Conservation (phyloP, 164 flowering plant genomes). For the Chimonanthus praecox region DNA sequence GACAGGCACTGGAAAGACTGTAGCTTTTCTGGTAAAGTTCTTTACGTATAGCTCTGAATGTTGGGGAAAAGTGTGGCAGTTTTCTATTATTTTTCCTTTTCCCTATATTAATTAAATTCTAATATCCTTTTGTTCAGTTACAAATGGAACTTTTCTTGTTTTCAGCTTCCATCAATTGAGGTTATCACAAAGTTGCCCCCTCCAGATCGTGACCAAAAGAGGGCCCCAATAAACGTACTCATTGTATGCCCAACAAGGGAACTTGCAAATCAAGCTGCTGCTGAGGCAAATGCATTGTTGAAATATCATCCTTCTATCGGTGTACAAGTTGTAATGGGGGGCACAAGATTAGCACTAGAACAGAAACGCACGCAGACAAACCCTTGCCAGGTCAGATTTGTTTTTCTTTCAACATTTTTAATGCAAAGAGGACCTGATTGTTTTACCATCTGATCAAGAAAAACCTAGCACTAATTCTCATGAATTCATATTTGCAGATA, state of each 20-base stretch:
- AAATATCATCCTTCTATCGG: conserved; percentile 93
- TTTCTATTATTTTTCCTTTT: neutral
- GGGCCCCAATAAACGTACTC: conserved; percentile 76
- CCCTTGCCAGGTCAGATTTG: conserved; percentile 75
- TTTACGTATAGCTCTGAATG: neutral
- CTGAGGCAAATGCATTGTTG: conserved; percentile 71
- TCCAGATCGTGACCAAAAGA: conserved; percentile 55
- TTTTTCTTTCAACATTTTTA: neutral
- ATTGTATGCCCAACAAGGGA: conserved; percentile 97
- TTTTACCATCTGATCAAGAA: neutral
- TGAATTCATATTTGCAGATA: conserved; percentile 43
- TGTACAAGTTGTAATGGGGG: conserved; percentile 98
- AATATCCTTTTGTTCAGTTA: neutral
- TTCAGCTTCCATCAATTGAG: conserved; percentile 97
- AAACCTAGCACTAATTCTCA: neutral
- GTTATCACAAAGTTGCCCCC: conserved; percentile 57
- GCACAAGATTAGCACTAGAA: conserved; percentile 72
- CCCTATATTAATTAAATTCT: neutral
- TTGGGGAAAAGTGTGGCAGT: neutral
- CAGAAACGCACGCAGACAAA: conserved; percentile 89
- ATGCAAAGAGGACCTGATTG: neutral
- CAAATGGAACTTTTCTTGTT: conserved; percentile 2
- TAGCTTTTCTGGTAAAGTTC: conserved; percentile 82
- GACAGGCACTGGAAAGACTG: conserved; percentile 99
- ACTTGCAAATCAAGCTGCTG: conserved; percentile 91